Base-by-base conservation (phyloP, 257 asterid species). In the Nicotiana knightiana region DNA sequence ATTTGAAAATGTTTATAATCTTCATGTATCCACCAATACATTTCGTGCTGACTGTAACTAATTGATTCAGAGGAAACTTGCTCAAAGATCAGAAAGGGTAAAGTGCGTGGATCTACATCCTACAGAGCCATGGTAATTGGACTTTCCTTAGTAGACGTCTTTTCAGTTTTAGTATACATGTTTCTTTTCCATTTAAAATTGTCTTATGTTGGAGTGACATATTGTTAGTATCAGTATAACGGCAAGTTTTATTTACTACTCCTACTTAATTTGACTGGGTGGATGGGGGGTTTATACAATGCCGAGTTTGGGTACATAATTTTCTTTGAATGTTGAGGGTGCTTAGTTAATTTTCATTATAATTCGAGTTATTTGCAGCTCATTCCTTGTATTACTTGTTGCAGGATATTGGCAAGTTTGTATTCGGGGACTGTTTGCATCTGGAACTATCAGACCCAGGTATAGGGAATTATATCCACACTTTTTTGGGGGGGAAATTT, bases 391-490 rank as follows among this genome's bases (percentile, higher is more conserved):
- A 66, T 82, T 77, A 63, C 37, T 53, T 39, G 18, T 83, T 24
- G 30, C 89, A 95, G 99, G 98, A 93, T 95, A 85, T 81, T 93
- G 89, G 90, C 98, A 55, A 93, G 98, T 89, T 83, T 95, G 89
- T 95, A 95, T 81, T 88, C 97, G 1, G 99, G 99, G 89, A 87
- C 96, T 83, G 95, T 95, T 78, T 89, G 97, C 90, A 92, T 95
- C 30, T 93, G 94, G 97, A 93, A 95, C 87, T 92, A 91, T 90
- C 98, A 93, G 90, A 93, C 91, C 80, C 98, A 95, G 99, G 98
- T 95, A 88, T 48, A 75, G 21, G 51, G 62, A 70, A 55, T 39
- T 15, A 51, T 62, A 28, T 75, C 24, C 79, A 17, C 77, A 28
- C 66, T 28, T 62, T 53, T 70, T 39, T 39, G 7, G 7, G 10